Evolutionary conservation across 108 stramenopile species (phyloP), one percentile per base, ranked within the genome.

Genomic region (Nitzschia inconspicua): DNA sequence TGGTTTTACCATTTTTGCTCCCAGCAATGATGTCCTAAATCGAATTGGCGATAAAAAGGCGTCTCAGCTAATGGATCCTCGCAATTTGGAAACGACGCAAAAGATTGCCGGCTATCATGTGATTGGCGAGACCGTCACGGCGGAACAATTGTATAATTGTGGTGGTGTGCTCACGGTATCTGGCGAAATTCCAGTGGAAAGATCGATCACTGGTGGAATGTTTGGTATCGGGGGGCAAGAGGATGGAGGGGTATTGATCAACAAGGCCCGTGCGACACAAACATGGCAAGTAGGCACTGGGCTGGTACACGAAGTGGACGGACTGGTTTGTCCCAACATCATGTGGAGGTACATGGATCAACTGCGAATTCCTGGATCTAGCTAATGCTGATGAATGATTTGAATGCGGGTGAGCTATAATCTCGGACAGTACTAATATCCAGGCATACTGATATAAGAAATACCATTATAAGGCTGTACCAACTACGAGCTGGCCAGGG

Each of bases 341-440:
- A 29, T 89, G 44, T 85, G 79, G 79, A 52, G 88, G 11, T 89
- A 81, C 51, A 72, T 78, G 28, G 88, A 89, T 72, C 84, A 85
- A 44, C 70, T 86, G 1, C 66, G 84, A 5, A 86, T 86, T 58
- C 84, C 79, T 7, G 83, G 83, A 11, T 76, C 74, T 16, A 70
- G 47, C 5, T 83, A 59, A 48, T n/a, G n/a, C n/a, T n/a, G n/a
- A n/a, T n/a, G n/a, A n/a, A n/a, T n/a, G n/a, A n/a, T n/a, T n/a
- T n/a, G n/a, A n/a, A n/a, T n/a, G n/a, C n/a, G n/a, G n/a, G n/a
- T n/a, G n/a, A n/a, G n/a, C n/a, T n/a, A n/a, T n/a, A n/a, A n/a
- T n/a, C n/a, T n/a, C n/a, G n/a, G n/a, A n/a, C n/a, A n/a, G n/a
- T n/a, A n/a, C n/a, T n/a, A n/a, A n/a, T n/a, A n/a, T n/a, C n/a